Base-by-base conservation (phyloP, 148 eudicot species). In the Dysphania ambrosioides region DNA sequence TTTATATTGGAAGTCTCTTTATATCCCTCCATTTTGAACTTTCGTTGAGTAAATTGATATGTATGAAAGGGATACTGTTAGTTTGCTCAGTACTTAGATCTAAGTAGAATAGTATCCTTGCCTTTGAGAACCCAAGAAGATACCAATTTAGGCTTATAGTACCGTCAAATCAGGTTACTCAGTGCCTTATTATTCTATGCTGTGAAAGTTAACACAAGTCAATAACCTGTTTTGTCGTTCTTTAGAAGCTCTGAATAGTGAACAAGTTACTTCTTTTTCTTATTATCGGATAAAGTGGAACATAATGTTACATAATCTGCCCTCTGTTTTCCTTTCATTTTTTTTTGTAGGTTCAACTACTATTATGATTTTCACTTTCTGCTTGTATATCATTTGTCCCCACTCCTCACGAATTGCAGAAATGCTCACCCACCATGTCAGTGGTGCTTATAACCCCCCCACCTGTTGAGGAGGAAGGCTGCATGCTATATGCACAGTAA, bases 371-470 rank as follows among this genome's bases (percentile, higher is more conserved):
- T 55, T 21, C 19, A 47, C 15, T 36, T 15, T 35, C 34, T 21
- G n/a, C n/a, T n/a, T n/a, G n/a, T 49, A 18, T 32, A 16, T 44
- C 29, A 64, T 26, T 12, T 29, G 30, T 47, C 38, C 27, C 27
- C 55, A 40, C n/a, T n/a, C n/a, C n/a, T n/a, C 55, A 40, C 24
- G 27, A 76, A 64, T 74, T 73, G 84, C 86, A 91, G 98, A 80
- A 88, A 72, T 88, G 90, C 81, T 90, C 95, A 35, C 82, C 89
- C 49, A 66, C 64, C 31, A 84, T 90, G 82, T 77, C 90, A 76
- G 89, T 91, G 72, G 90, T 94, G 66, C 88, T 94, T 72, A 85
- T 94, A 78, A 86, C 96, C 80, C 93, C 93, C 35, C 97, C 97
- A 67, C 98, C 98, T 5, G n/a, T 94, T 73, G 93, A 91, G 19